These are phyloP conservation scores for Aechmea fasciata DNA, from an alignment of 176 grass and related monocot species.

Conservation along the genomic window DNA sequence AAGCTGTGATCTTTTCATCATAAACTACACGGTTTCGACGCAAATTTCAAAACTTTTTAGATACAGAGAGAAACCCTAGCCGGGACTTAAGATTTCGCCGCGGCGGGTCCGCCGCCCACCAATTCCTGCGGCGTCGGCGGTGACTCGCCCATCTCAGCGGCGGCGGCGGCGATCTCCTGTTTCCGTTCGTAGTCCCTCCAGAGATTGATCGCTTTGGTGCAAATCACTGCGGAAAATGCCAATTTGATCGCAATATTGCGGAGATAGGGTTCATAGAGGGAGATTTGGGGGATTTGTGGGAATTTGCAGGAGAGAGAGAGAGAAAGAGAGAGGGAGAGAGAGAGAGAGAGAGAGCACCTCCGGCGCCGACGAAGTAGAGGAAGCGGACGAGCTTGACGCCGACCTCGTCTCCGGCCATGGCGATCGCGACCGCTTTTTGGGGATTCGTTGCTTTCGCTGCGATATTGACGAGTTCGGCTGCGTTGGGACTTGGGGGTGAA, in stretches of 20 bases:
- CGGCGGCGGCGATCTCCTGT: slow-evolving; percentile 36
- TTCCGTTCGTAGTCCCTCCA: slow-evolving; percentile 66
- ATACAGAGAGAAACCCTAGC: slow-evolving; percentile 32
- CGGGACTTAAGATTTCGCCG: slow-evolving; percentile 49
- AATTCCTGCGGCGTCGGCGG: slow-evolving; percentile 24
- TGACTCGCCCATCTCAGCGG: slow-evolving; percentile 8
- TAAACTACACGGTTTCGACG: no score
- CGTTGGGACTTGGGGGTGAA: no score
- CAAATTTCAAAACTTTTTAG: no score
- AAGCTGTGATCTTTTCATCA: no score
- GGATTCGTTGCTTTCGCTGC: background rate
- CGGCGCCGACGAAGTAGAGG: slow-evolving; percentile 79
- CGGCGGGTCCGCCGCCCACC: slow-evolving; percentile 9
- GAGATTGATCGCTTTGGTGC: slow-evolving; percentile 85
- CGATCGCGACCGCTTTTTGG: background rate
- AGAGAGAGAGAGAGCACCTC: slow-evolving; percentile 27
- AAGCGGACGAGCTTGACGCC: slow-evolving; percentile 72
- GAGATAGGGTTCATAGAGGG: background rate
- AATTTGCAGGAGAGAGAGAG: background rate
- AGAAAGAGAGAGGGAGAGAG: background rate
- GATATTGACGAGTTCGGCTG: background rate
- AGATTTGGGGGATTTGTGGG: background rate
- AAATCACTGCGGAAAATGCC: slow-evolving; percentile 46
- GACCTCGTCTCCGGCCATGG: slow-evolving; percentile 41
- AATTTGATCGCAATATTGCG: no score